Evolutionary conservation across 345 rosid genomes (phyloP), one percentile per base, ranked within the genome.

Genomic region (Angophora floribunda): DNA sequence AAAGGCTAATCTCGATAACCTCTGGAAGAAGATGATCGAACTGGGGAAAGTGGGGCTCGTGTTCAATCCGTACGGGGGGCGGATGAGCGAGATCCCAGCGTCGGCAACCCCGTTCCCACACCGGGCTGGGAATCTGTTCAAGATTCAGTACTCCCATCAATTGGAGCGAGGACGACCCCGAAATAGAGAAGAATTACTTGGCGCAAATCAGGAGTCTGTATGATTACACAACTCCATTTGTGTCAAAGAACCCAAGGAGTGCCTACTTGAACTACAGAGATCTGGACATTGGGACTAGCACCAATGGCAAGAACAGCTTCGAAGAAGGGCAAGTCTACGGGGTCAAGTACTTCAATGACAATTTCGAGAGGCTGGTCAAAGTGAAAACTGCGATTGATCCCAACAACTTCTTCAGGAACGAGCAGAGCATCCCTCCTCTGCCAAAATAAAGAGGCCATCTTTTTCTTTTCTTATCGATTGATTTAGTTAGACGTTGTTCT

Each of bases 21-120:
- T 93, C 6, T 55, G 61, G 61, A 55, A 22, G 61, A 55, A 55
- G 61, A 55, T 55, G 61, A 55, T 55, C 61, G 61, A 92, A 51
- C 47, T 90, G 45, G 92, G 89, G 63, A 86, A 87, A 36, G 85
- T 86, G 5, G n/a, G 12, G 28, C 47, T 93, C 89, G 9, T 17
- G 41, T 91, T 89, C 87, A 94, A 88, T 55, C 94, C 97, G 0
- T 94, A 95, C 14, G 97, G 96, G 3, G 96, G 97, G 3, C 92
- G 88, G 89, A 95, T 94, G 97, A 49, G 63, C 15, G 93, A 95
- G 89, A 93, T 95, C 26, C 82, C 94, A 0, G 87, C 89, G 11
- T 52, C 91, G 1, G 93, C 80, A 13, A 89, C 92, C 32, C 94
- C 96, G 0, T 95, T 94, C 28, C 98, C 98, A 2, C 98, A 96